Evolutionary conservation across 345 rosid species (phyloP).

Genomic region (Eucalyptus tenuipes): DNA sequence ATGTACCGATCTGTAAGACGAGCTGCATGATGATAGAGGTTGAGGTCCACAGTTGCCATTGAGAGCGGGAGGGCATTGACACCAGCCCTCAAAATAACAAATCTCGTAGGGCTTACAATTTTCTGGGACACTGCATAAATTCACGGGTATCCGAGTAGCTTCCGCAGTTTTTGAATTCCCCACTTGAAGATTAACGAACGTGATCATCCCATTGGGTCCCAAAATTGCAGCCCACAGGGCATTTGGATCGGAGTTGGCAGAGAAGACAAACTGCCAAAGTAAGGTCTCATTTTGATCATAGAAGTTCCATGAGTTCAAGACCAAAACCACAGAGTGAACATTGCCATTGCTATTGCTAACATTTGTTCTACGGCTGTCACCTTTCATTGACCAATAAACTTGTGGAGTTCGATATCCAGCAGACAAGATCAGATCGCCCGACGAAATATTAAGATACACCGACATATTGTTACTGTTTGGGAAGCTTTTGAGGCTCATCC

Average conservation of each 20-base stretch:
- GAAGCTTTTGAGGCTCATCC: conserved; percentile 28
- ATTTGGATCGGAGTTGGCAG: conserved; percentile 7
- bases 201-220: conserved; percentile 19
- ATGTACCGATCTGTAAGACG: not conserved
- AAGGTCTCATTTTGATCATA: conserved; percentile 16
- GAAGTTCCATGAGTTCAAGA: conserved; percentile 36
- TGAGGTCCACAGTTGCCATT: conserved; percentile 10
- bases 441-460: conserved; percentile 16
- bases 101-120: conserved; percentile 12
- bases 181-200: conserved; percentile 16
- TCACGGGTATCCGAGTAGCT: conserved; percentile 21
- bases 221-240: conserved; percentile 27
- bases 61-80: conserved; percentile 27
- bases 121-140: conserved; percentile 29
- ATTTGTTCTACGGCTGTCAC: conserved; percentile 12
- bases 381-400: conserved; percentile 33
- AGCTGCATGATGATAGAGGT: conserved; percentile 6
- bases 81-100: conserved; percentile 16
- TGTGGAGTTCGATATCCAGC: conserved; percentile 27
- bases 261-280: conserved; percentile 27
- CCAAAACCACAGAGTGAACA: conserved; percentile 21
- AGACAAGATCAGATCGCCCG: conserved; percentile 22
- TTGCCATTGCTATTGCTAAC: conserved; percentile 1
- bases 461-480: not conserved
- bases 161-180: conserved; percentile 3